Base-by-base conservation (phyloP, 306 rosid genomes). In the Cicer chorassanicum region DNA sequence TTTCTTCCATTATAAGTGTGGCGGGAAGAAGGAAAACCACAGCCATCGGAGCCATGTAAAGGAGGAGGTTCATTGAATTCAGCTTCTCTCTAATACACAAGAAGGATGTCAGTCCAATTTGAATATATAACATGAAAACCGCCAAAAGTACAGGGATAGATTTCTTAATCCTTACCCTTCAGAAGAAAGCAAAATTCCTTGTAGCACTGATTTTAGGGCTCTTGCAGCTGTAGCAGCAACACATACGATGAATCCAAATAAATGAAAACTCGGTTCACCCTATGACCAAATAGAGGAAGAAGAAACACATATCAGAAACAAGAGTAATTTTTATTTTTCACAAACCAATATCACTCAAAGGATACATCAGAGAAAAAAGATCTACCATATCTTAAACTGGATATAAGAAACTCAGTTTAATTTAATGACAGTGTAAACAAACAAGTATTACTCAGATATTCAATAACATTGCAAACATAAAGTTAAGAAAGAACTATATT, bases 251-350 rank as follows among this genome's bases (percentile, higher is more conserved):
- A 95, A 95, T 66, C 99, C 99, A 78, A 95, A 95, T 56, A 95
- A 81, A 85, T 95, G 99, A 89, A 95, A 95, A 82, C 99, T 95
- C 0, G 99, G 99, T 81, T 95, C 99, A 81, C 99, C 96, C 99
- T 95, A 63, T 38, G 66, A 50, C 51, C 86, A 77, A 55, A 57
- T 13, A 73, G 81, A 75, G 78, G 76, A 66, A 81, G 36, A 66
- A 65, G 63, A 65, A 38, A 55, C 55, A 39, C 51, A 56, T 18
- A 80, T 81, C 48, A 78, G 82, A 77, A 60, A 45, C 38, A 49
- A 60, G 14, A 44, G 48, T 1, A 0, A n/a, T 59, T 53, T 66
- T 70, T 11, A 9, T 16, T 12, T 49, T 62, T 45, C 44, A 40
- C 64, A 67, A 42, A 63, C 38, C 79, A 65, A 76, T 21, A 21